These are phyloP conservation scores for Blastocystis sp. DNA, from an alignment of 352 stramenopile species.

Conservation along the genomic window DNA sequence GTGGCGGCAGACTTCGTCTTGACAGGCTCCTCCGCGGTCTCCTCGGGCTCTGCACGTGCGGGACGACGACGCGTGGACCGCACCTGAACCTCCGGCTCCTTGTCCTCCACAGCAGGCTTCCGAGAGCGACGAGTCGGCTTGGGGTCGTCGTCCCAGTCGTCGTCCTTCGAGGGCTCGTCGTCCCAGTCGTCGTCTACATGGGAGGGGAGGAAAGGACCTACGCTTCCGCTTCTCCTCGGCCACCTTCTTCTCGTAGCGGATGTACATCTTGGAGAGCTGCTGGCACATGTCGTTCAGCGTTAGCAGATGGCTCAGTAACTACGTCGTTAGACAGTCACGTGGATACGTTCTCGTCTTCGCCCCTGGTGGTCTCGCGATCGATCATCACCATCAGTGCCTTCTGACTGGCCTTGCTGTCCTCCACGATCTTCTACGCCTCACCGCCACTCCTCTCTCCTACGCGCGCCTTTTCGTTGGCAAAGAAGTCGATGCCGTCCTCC, in stretches of 20 bases:
- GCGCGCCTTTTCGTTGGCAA: slow-evolving; percentile 36
- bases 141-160: slow-evolving; percentile 41
- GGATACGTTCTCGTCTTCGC: slow-evolving; percentile 44
- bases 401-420: slow-evolving; percentile 43
- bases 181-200: slow-evolving; percentile 9
- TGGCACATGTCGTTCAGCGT: slow-evolving; percentile 62
- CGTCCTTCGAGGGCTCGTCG: not conserved
- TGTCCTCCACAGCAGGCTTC: not conserved
- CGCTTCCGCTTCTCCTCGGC: slow-evolving; percentile 1
- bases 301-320: slow-evolving; percentile 29
- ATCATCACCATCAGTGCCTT: slow-evolving; percentile 52
- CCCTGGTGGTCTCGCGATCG: slow-evolving; percentile 44
- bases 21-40: not conserved
- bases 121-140: not conserved
- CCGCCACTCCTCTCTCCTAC: not conserved
- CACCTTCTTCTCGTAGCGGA: slow-evolving; percentile 28
- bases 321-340: not conserved
- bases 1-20: not conserved
- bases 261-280: slow-evolving; percentile 29
- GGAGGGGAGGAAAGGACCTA: not conserved
- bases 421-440: slow-evolving; percentile 22
- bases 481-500: slow-evolving; percentile 45
- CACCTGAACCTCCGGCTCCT: slow-evolving; percentile 7
- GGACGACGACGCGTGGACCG: slow-evolving; percentile 43
- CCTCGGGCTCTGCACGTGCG: not conserved